These are phyloP conservation scores for Plasmodium chabaudi DNA, from an alignment of 169 alveolate species.

Conservation along the genomic window DNA sequence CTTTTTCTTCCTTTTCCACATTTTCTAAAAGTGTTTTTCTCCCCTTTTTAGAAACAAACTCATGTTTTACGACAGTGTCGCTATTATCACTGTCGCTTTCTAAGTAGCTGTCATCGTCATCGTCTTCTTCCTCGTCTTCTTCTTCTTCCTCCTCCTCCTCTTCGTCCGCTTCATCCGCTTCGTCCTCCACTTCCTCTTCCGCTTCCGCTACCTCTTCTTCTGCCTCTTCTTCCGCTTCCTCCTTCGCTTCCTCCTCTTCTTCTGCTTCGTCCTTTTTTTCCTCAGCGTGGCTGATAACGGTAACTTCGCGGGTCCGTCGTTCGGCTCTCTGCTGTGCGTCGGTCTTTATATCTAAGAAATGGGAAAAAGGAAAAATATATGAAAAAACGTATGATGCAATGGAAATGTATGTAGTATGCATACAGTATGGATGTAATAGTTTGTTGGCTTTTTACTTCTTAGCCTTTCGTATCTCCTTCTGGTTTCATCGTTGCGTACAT, in stretches of 20 bases:
- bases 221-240: background rate
- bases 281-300: slow-evolving; percentile 9
- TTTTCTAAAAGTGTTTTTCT: slow-evolving; percentile 39
- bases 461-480: slow-evolving; percentile 45
- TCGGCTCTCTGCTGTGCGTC: slow-evolving; percentile 30
- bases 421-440: too few species aligned
- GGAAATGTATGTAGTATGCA: too few species aligned
- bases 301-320: slow-evolving; percentile 44
- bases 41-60: slow-evolving; percentile 15
- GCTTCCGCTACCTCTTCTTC: background rate
- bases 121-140: slow-evolving; percentile 10
- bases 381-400: too few species aligned
- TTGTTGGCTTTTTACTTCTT: slow-evolving; percentile 32
- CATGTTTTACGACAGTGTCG: slow-evolving; percentile 39
- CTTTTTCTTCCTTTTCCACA: slow-evolving; percentile 15
- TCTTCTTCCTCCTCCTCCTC: slow-evolving; percentile 7
- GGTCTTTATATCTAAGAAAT: slow-evolving; percentile 23
- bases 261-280: slow-evolving; percentile 8
- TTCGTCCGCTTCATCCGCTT: slow-evolving; percentile 5
- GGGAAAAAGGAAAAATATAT: too few species aligned
- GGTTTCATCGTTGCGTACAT: background rate
- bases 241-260: background rate
- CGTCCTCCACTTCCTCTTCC: slow-evolving; percentile 9
- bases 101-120: slow-evolving; percentile 6
- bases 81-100: slow-evolving; percentile 10